Evolutionary conservation across 495 filamentous ascomycete genomes (phyloP), one percentile per base, ranked within the genome.

Genomic region (Coniosporium apollinis): DNA sequence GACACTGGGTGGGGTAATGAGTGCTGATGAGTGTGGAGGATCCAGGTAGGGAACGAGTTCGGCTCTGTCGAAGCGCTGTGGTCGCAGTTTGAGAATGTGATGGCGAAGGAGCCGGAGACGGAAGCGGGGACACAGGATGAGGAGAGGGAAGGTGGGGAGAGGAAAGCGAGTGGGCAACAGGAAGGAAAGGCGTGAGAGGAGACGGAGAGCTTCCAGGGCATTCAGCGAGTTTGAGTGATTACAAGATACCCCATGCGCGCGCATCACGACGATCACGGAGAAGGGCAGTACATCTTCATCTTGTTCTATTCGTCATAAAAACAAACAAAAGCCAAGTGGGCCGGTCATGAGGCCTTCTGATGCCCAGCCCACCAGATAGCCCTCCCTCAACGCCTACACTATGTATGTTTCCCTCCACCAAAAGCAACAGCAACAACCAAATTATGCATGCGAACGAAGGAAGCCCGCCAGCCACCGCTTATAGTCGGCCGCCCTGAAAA

Each of bases 61-160:
- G 72, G 79, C n/a, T 82, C 80, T 6, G 89, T 97, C 13, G 89
- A 97, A 57, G 83, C 82, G 18, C 67, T 97, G 22, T 97, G 89
- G 89, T 85, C 79, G 22, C 82, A 91, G 40, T 97, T 97, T 50
- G 89, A 97, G 64, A 78, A 77, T 37, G 86, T 94, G 43, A 96
- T 94, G 87, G 82, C 73, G 13, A 78, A 74, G 42, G 76, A 81
- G 25, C 57, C 61, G 0, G 73, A 72, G 42, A 59, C 58, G 16
- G 58, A 51, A 22, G 60, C 62, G 26, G 10, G 1, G 17, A 31
- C 25, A 14, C 38, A 32, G 22, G 32, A 33, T 9, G 49, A 42
- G 21, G 50, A 20, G 52, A 40, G 31, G 53, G 50, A 38, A 49
- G 28, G 15, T 37, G 50, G 20, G 39, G 25, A 40, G 35, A 43